A percentile compares a stretch with the other conserved stretches of the same genome.
These are phyloP conservation scores for Fraxinus floribunda DNA, from an alignment of 305 asterid genomes.

Conservation along the genomic window DNA sequence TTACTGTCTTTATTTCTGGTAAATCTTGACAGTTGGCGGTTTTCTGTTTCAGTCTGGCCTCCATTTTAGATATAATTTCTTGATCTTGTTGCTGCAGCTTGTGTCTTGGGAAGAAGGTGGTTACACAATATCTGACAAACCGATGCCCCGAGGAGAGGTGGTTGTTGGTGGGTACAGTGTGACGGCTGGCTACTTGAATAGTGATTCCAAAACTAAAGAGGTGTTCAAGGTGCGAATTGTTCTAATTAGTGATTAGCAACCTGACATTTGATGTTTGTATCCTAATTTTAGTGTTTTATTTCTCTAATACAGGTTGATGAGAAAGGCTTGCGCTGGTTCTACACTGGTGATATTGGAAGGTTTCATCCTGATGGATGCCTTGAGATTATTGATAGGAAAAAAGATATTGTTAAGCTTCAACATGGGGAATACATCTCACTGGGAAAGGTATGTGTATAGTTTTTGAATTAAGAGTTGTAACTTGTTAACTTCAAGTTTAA, in stretches of 20 bases:
- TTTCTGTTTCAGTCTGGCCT: neutral
- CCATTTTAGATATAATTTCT: constrained; percentile 4
- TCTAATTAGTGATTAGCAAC: constrained; percentile 10
- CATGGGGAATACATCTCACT: constrained; percentile 90
- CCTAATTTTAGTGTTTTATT: neutral
- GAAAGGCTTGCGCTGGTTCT: constrained; percentile 82
- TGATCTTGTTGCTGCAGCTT: constrained; percentile 51
- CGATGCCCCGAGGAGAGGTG: constrained; percentile 94
- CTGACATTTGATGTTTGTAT: neutral
- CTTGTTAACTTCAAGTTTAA: neutral
- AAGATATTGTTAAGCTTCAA: constrained; percentile 88
- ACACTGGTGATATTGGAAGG: constrained; percentile 83
- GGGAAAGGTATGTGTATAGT: constrained; percentile 52
- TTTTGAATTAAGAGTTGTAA: neutral
- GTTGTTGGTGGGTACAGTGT: constrained; percentile 87
- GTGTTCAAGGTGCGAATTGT: constrained; percentile 56
- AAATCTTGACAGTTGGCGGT: neutral
- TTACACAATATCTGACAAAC: constrained; percentile 65
- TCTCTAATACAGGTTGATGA: constrained; percentile 66
- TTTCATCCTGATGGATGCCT: constrained; percentile 90
- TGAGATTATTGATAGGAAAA: constrained; percentile 86
- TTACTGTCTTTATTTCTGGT: constrained; percentile 2
- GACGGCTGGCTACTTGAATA: constrained; percentile 81
- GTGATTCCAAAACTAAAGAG: constrained; percentile 72
- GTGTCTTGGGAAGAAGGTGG: constrained; percentile 95